phyloP scores from a whole-genome alignment of 1,139 yeast genomes.

The Candida sp. region DNA sequence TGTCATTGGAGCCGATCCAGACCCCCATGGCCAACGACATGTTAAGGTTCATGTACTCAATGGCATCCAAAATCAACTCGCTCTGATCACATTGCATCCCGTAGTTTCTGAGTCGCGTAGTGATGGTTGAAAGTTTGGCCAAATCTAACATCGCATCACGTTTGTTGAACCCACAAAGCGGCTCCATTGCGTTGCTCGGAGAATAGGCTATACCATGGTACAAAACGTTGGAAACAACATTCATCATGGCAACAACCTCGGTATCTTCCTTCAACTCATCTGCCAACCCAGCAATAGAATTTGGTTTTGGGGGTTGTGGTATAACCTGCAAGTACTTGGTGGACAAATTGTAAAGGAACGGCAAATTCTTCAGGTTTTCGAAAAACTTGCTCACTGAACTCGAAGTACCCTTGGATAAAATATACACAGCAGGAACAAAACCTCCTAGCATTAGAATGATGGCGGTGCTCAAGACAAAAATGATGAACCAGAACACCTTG shows the following conservation, averaged over 20 bases:
- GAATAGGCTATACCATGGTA: conserved; percentile 68
- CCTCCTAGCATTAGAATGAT: conserved; percentile 20
- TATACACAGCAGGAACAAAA: conserved; percentile 24
- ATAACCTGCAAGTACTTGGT: conserved; percentile 10
- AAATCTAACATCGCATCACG: conserved; percentile 60
- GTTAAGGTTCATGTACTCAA: conserved; percentile 51
- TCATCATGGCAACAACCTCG: conserved; percentile 35
- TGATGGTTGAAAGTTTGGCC: conserved; percentile 58
- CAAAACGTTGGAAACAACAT: conserved; percentile 22
- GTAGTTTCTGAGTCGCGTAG: conserved; percentile 59
- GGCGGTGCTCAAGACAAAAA: conserved; percentile 12
- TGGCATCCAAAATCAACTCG: conserved; percentile 55
- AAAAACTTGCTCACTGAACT: conserved; percentile 22
- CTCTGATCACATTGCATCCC: conserved; percentile 71
- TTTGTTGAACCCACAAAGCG: conserved; percentile 52
- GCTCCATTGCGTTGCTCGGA: conserved; percentile 54
- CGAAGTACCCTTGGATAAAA: conserved; percentile 25
- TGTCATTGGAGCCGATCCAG: conserved; percentile 57
- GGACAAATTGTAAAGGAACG: conserved; percentile 10
- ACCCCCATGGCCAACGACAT: conserved; percentile 67
- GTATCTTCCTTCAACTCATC: conserved; percentile 28
- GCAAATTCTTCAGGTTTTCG: conserved; percentile 11
- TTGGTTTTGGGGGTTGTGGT: background rate
- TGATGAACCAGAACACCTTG: background rate
- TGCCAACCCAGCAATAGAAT: conserved; percentile 22